Conservation (phyloP, 2,329 filamentous ascomycete species). For the Hypoxylon sp. region DNA sequence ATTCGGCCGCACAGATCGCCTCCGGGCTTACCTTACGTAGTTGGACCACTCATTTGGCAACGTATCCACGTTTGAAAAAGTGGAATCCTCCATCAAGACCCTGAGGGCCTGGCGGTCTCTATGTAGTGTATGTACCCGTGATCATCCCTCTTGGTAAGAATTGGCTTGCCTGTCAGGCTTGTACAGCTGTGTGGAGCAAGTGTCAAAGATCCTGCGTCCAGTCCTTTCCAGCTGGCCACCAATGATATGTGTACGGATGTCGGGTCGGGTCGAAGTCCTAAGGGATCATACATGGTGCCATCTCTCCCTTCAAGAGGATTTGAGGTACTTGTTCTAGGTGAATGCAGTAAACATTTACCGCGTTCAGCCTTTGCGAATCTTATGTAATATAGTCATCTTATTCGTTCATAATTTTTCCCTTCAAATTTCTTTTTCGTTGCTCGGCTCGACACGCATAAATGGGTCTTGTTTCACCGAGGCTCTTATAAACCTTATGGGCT, state of each 20-base stretch:
- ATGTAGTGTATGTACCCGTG: conserved; percentile 34
- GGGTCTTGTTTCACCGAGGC: conserved; percentile 45
- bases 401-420: conserved; percentile 7
- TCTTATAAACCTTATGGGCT: conserved; percentile 36
- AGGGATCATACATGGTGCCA: conserved; percentile 29
- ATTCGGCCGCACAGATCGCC: conserved; percentile 41
- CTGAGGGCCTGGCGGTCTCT: conserved; percentile 34
- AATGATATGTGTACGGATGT: conserved; percentile 20
- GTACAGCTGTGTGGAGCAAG: conserved; percentile 23
- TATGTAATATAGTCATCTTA: conserved; percentile 8
- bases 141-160: conserved; percentile 34
- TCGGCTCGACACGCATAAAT: conserved; percentile 36
- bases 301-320: conserved; percentile 20
- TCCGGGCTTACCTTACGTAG: conserved; percentile 36
- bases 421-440: conserved; percentile 11
- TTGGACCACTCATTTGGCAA: conserved; percentile 39
- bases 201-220: conserved; percentile 22
- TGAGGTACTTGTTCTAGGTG: conserved; percentile 18
- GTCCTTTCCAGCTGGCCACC: conserved; percentile 25
- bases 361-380: conserved; percentile 19
- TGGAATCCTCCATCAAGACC: conserved; percentile 35
- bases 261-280: conserved; percentile 28
- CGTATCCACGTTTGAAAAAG: conserved; percentile 39
- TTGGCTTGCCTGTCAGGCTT: conserved; percentile 27
- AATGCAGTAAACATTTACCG: conserved; percentile 23